Evolutionary conservation across 2,329 filamentous ascomycete species (phyloP).

Genomic region (Magnaporthiopsis poae): DNA sequence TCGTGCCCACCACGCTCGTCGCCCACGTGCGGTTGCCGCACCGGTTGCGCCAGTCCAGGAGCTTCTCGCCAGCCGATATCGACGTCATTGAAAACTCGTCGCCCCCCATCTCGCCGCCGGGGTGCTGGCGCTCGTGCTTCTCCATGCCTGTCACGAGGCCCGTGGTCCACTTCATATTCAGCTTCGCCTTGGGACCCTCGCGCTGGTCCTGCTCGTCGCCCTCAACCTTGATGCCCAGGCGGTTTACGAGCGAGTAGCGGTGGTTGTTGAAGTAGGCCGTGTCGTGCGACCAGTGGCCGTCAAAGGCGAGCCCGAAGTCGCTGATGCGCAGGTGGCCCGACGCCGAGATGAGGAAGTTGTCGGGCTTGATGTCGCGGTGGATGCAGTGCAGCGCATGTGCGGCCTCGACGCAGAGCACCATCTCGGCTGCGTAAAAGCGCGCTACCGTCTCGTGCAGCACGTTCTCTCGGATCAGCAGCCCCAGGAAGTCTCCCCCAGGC

Average conservation of each 20-base stretch:
- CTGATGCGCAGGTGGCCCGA: conserved; percentile 90
- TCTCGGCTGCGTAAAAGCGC: conserved; percentile 85
- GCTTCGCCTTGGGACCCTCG: conserved; percentile 32
- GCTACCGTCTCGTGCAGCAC: conserved; percentile 68
- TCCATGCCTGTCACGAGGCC: conserved; percentile 29
- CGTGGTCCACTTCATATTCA: conserved; percentile 29
- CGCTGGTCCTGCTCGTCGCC: conserved; percentile 64
- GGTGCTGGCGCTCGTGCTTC: conserved; percentile 27
- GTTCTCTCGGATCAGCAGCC: conserved; percentile 74
- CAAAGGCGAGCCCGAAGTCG: conserved; percentile 90
- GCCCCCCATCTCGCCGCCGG: neutral
- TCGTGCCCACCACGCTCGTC: conserved; percentile 82
- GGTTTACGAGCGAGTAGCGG: conserved; percentile 67
- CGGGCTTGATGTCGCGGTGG: conserved; percentile 90
- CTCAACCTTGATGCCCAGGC: conserved; percentile 60
- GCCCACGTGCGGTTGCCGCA: conserved; percentile 63
- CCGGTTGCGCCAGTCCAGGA: conserved; percentile 62
- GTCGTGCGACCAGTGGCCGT: conserved; percentile 90
- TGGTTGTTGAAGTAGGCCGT: conserved; percentile 77
- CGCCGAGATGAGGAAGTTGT: conserved; percentile 87
- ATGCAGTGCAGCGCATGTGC: conserved; percentile 82
- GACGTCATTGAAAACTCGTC: neutral
- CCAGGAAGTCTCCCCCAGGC: conserved; percentile 90
- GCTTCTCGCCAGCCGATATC: conserved; percentile 26
- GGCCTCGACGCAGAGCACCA: conserved; percentile 91